phyloP scores from a whole-genome alignment of 345 rosid genomes.

The Durio zibethinus region DNA sequence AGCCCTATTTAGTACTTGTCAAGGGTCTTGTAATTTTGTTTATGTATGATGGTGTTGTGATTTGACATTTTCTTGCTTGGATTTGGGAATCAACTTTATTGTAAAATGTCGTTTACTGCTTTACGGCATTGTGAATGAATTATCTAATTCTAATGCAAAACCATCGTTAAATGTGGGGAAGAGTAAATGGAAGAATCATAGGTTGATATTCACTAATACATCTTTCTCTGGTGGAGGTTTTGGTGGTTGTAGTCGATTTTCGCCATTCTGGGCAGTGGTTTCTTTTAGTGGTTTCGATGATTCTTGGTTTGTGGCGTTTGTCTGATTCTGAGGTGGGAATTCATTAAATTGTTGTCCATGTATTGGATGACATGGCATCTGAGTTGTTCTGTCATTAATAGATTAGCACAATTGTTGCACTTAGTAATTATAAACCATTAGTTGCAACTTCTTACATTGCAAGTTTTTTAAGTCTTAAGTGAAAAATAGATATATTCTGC shows the following conservation, averaged over 20 bases:
- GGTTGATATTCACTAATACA: background rate
- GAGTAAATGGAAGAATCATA: background rate
- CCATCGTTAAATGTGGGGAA: background rate
- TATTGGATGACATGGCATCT: background rate
- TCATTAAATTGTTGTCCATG: background rate
- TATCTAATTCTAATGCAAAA: background rate
- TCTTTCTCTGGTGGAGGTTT: background rate
- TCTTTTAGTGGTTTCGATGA: background rate
- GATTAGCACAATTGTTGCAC: conserved; percentile 2
- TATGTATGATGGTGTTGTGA: background rate
- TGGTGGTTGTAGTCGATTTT: background rate
- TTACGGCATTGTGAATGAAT: background rate
- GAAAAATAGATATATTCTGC: background rate
- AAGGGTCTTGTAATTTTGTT: background rate
- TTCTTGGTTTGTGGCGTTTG: background rate
- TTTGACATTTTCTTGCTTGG: background rate
- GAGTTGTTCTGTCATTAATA: background rate
- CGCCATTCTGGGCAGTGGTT: background rate
- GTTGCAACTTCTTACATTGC: background rate
- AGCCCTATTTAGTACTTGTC: background rate
- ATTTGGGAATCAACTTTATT: background rate
- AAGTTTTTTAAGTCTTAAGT: background rate
- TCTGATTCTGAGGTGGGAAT: background rate
- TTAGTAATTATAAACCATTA: background rate
- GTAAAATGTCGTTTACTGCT: background rate